These are phyloP conservation scores for Solanum chaucha DNA, from an alignment of 257 asterid genomes.

Conservation along the genomic window DNA sequence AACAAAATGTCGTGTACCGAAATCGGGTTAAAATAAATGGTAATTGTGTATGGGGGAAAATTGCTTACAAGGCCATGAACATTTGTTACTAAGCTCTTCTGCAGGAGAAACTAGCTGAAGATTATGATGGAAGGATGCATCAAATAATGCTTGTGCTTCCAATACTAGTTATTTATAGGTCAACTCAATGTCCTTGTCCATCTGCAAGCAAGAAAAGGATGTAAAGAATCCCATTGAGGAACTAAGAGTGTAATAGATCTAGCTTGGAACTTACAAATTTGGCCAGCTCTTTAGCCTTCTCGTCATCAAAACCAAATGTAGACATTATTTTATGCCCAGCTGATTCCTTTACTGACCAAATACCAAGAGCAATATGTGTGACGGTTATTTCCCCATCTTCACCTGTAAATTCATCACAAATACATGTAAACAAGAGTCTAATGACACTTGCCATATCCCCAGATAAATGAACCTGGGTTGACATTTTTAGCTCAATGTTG, in stretches of 20 bases:
- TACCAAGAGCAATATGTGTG: slow-evolving; percentile 64
- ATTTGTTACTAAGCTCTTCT: not conserved
- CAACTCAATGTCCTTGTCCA: slow-evolving; percentile 53
- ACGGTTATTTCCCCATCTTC: slow-evolving; percentile 73
- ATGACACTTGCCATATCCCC: not conserved
- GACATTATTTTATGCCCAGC: slow-evolving; percentile 72
- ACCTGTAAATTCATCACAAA: slow-evolving; percentile 32
- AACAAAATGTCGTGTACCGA: not conserved
- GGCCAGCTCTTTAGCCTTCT: slow-evolving; percentile 70
- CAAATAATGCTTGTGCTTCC: slow-evolving; percentile 1
- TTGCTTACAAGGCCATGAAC: not conserved
- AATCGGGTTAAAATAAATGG: not conserved
- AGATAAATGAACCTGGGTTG: not conserved
- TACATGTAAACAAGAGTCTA: not conserved
- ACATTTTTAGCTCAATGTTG: not conserved
- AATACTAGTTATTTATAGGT: slow-evolving; percentile 27
- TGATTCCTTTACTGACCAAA: slow-evolving; percentile 71
- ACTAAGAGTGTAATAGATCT: not conserved
- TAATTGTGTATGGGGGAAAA: not conserved
- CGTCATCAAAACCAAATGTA: slow-evolving; percentile 64
- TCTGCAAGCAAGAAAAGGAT: slow-evolving; percentile 29
- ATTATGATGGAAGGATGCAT: not conserved
- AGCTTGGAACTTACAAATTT: slow-evolving; percentile 36
- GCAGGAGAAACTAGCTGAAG: not conserved
- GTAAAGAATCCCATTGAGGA: not conserved